These are phyloP conservation scores for Deinandra increscens DNA, from an alignment of 129 eudicot genomes.

Conservation along the genomic window DNA sequence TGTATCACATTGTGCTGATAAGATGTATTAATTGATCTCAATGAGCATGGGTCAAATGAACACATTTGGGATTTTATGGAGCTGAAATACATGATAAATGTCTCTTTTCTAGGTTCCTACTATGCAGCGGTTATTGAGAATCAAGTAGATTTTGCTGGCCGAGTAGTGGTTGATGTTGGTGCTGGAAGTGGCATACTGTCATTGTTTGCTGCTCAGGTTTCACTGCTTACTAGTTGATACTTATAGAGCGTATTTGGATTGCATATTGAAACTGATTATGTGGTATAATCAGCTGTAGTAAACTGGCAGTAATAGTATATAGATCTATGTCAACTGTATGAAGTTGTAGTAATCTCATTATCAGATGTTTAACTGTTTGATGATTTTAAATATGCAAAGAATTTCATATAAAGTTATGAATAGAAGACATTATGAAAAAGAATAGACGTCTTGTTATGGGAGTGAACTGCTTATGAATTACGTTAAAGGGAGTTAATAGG, in stretches of 20 bases:
- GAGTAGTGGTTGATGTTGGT: conserved; percentile 98
- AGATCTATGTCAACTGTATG: not conserved
- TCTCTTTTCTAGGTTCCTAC: conserved; percentile 65
- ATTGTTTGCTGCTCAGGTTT: conserved; percentile 98
- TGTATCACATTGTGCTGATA: conserved; percentile 18
- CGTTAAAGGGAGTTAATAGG: not conserved
- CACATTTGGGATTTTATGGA: not conserved
- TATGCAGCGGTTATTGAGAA: conserved; percentile 96
- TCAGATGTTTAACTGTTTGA: not conserved
- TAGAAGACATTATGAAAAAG: not conserved
- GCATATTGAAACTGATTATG: not conserved
- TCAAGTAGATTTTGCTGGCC: conserved; percentile 74
- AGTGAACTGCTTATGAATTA: not conserved
- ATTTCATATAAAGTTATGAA: not conserved
- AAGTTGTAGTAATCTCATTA: not conserved
- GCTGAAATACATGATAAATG: conserved; percentile 9
- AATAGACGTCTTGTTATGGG: not conserved
- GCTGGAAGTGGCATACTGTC: conserved; percentile 99
- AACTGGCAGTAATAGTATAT: not conserved
- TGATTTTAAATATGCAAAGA: not conserved
- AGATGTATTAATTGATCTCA: not conserved
- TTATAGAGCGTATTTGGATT: not conserved
- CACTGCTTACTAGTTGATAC: not conserved
- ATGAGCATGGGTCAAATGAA: not conserved
- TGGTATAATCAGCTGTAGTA: not conserved